These are phyloP conservation scores for Phytophthora brassicae DNA, from an alignment of 352 stramenopile genomes.

Conservation along the genomic window DNA sequence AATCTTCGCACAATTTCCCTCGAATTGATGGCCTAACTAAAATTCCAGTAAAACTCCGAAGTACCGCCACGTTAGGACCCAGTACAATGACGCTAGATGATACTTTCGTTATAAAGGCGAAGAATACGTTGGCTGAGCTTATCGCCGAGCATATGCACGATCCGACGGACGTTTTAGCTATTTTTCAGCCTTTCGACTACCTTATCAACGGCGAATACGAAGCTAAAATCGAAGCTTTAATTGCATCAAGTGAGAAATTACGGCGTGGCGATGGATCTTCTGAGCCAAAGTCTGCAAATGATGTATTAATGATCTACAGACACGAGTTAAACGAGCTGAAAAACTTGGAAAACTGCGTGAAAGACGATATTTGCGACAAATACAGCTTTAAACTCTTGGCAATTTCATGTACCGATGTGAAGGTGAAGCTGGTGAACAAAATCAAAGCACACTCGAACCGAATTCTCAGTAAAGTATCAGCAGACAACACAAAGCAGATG, in stretches of 20 bases:
- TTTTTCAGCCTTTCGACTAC: slow-evolving; percentile 75
- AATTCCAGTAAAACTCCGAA: slow-evolving; percentile 64
- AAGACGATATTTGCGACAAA: slow-evolving; percentile 70
- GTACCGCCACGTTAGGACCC: slow-evolving; percentile 65
- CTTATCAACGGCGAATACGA: slow-evolving; percentile 85
- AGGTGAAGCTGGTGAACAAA: slow-evolving; percentile 78
- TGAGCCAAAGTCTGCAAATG: slow-evolving; percentile 32
- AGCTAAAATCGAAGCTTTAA: slow-evolving; percentile 48
- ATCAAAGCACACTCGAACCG: slow-evolving; percentile 64
- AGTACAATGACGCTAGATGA: slow-evolving; percentile 84
- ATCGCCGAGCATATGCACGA: slow-evolving; percentile 68
- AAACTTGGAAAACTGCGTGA: slow-evolving; percentile 47
- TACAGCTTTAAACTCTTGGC: slow-evolving; percentile 90
- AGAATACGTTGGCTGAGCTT: slow-evolving; percentile 55
- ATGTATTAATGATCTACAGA: slow-evolving; percentile 49
- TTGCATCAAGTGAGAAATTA: slow-evolving; percentile 37
- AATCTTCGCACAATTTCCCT: slow-evolving; percentile 87
- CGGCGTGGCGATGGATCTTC: slow-evolving; percentile 11
- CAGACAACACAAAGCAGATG: slow-evolving; percentile 90
- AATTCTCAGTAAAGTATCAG: slow-evolving; percentile 82
- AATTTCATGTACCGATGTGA: slow-evolving; percentile 88
- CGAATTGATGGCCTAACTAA: slow-evolving; percentile 85
- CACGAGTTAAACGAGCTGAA: slow-evolving; percentile 62
- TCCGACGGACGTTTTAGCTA: slow-evolving; percentile 61
- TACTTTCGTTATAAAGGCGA: slow-evolving; percentile 72